Conservation (phyloP, 305 asterid genomes). For the Petunia hybrid region DNA sequence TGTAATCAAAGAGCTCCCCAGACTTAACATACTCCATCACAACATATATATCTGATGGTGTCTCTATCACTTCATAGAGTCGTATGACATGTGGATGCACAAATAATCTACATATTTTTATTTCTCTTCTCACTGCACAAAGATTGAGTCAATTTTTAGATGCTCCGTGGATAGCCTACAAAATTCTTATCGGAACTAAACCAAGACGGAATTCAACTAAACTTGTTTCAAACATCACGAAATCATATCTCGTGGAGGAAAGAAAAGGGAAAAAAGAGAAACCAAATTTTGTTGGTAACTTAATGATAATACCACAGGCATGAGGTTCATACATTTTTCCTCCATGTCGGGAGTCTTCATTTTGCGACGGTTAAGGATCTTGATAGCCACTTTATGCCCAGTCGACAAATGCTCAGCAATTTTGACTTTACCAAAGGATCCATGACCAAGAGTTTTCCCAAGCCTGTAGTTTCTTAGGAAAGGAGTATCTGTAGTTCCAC, state of each 20-base stretch:
- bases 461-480: conserved; percentile 65
- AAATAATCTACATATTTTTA: conserved; percentile 81
- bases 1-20: conserved; percentile 97
- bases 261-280: background rate
- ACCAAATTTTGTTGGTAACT: background rate
- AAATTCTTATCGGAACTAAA: too few relatives aligned
- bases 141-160: conserved; percentile 35
- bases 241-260: conserved; percentile 29
- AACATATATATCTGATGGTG: conserved; percentile 74
- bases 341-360: conserved; percentile 91
- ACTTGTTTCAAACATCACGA: conserved; percentile 9
- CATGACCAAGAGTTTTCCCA: conserved; percentile 95
- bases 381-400: conserved; percentile 89
- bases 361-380: conserved; percentile 81
- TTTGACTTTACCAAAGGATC: conserved; percentile 92
- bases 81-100: conserved; percentile 97
- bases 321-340: conserved; percentile 68
- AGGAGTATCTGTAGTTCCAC: conserved; percentile 52
- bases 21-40: conserved; percentile 85
- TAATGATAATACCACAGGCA: background rate
- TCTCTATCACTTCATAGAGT: conserved; percentile 92
- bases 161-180: background rate
- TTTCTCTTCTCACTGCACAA: conserved; percentile 84
- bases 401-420: conserved; percentile 88
- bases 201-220: background rate